Percentiles rank a stretch among this genome's conserved stretches.
Evolutionary conservation across 306 rosid genomes (phyloP).

Genomic region (Prunus persica): Prunus_persica_NCBIv2 NC_034009.1:36245501-36246000

Average conservation of each 20-base stretch:
- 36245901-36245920: constrained; percentile 57
- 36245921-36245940: constrained; percentile 82
- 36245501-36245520: neutral
- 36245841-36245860: constrained; percentile 99
- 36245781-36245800: constrained; percentile 82
- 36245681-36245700: neutral
- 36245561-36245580: neutral
- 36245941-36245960: constrained; percentile 92
- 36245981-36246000: neutral
- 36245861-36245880: constrained; percentile 64
- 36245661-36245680: neutral
- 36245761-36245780: constrained; percentile 88
- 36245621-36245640: neutral
- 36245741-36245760: constrained; percentile 98
- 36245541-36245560: neutral
- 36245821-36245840: constrained; percentile 71
- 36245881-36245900: constrained; percentile 53
- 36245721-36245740: constrained; percentile 83
- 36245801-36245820: constrained; percentile 55
- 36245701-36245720: neutral
- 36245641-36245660: neutral
- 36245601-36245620: neutral
- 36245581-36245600: neutral
- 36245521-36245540: neutral
- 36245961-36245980: constrained; percentile 54